These are phyloP conservation scores for Coniosporium tulheliwenetii DNA, from an alignment of 2,329 filamentous ascomycete genomes.

Conservation along the genomic window DNA sequence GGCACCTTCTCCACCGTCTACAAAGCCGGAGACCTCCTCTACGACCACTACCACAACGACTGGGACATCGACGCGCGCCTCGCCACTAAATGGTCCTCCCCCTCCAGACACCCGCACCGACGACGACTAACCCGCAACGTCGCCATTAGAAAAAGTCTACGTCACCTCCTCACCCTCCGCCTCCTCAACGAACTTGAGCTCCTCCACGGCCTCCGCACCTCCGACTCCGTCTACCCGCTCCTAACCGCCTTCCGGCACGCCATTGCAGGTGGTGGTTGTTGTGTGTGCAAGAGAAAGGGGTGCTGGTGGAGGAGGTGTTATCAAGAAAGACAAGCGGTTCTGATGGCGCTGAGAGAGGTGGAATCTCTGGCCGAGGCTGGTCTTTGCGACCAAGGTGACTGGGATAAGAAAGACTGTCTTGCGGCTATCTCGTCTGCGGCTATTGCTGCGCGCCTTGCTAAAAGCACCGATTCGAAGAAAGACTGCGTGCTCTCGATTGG, in stretches of 20 bases:
- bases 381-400: too few relatives aligned
- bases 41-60: slow-evolving; percentile 67
- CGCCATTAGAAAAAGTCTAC: slow-evolving; percentile 98
- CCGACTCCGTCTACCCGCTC: slow-evolving; percentile 75
- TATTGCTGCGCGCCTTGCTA: too few relatives aligned
- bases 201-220: slow-evolving; percentile 71
- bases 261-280: too few relatives aligned
- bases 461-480: too few relatives aligned
- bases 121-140: slow-evolving; percentile 58
- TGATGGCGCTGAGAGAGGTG: too few relatives aligned
- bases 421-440: too few relatives aligned
- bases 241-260: slow-evolving; percentile 93
- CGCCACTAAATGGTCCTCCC: slow-evolving; percentile 49
- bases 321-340: too few relatives aligned
- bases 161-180: slow-evolving; percentile 90
- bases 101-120: slow-evolving; percentile 31
- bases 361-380: too few relatives aligned
- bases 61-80: slow-evolving; percentile 65
- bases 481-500: too few relatives aligned
- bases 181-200: slow-evolving; percentile 96
- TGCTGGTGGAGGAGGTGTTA: too few relatives aligned
- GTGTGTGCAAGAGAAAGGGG: too few relatives aligned
- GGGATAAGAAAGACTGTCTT: too few relatives aligned
- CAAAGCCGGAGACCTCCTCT: slow-evolving; percentile 87
- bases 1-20: slow-evolving; percentile 98